A percentile compares a stretch with the other conserved stretches of the same genome.
These are phyloP conservation scores for Biscogniauxia marginata DNA, from an alignment of 2,329 filamentous ascomycete species.

Conservation along the genomic window DNA sequence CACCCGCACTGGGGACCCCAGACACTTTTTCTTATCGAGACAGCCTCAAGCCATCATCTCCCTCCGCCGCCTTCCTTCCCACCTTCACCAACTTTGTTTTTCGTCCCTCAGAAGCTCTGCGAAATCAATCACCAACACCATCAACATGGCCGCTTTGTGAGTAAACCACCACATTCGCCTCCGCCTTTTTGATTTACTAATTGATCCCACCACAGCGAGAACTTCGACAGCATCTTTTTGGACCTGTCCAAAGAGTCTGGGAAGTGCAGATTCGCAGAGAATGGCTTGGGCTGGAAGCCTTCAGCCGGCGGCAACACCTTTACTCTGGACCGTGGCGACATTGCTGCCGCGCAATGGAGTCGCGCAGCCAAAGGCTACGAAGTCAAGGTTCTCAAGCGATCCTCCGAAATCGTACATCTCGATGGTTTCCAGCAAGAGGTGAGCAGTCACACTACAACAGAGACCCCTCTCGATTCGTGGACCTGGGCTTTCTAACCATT, in stretches of 20 bases:
- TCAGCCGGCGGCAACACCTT: conserved; percentile 85
- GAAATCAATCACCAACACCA: conserved; percentile 1
- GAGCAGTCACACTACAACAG: background rate
- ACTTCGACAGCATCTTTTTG: conserved; percentile 95
- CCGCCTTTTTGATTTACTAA: conserved; percentile 9
- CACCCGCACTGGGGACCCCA: background rate
- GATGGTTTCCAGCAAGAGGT: conserved; percentile 88
- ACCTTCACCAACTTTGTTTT: conserved; percentile 1
- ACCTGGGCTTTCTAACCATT: conserved; percentile 1
- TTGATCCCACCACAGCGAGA: conserved; percentile 59
- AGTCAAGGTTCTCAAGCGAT: conserved; percentile 84
- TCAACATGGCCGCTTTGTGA: conserved; percentile 31
- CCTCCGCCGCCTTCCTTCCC: background rate
- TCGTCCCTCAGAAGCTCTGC: background rate
- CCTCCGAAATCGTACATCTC: conserved; percentile 83
- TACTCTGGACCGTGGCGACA: conserved; percentile 84
- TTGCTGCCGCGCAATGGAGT: conserved; percentile 90
- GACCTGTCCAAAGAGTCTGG: conserved; percentile 91
- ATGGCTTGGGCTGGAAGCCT: conserved; percentile 93
- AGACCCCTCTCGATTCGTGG: background rate
- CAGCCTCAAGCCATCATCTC: background rate
- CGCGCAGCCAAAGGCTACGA: conserved; percentile 89
- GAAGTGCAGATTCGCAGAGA: conserved; percentile 93
- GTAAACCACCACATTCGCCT: conserved; percentile 3
- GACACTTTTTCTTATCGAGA: conserved; percentile 1